Conservation (phyloP, 345 rosid genomes). For the Reutealis trisperma region DNA sequence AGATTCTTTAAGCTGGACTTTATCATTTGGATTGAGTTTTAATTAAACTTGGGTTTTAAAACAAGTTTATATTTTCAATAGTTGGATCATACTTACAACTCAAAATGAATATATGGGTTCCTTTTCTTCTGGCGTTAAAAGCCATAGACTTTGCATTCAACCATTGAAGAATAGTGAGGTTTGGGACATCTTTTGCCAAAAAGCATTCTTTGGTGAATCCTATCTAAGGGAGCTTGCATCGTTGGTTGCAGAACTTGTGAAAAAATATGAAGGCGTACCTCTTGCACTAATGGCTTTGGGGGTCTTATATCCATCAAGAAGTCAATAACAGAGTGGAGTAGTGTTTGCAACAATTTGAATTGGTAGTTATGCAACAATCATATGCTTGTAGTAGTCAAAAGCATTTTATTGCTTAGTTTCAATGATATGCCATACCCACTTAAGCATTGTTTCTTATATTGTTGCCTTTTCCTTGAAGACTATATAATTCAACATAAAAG, state of each 20-base stretch:
- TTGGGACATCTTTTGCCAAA: conserved; percentile 21
- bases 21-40: too few relatives aligned
- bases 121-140: not conserved
- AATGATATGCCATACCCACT: conserved; percentile 28
- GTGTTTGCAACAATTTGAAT: conserved; percentile 29
- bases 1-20: too few relatives aligned
- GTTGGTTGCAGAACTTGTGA: conserved; percentile 1
- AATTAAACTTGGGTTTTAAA: too few relatives aligned
- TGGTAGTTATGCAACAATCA: conserved; percentile 33
- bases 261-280: conserved; percentile 25
- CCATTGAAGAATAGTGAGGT: conserved; percentile 19
- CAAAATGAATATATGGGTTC: conserved; percentile 15
- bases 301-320: conserved; percentile 21
- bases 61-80: too few relatives aligned
- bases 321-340: conserved; percentile 20
- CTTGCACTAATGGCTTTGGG: conserved; percentile 23
- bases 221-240: conserved; percentile 15
- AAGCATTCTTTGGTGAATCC: conserved; percentile 11
- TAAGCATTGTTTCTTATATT: conserved; percentile 26
- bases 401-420: conserved; percentile 40
- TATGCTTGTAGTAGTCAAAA: conserved; percentile 29
- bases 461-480: conserved; percentile 35
- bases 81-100: conserved; percentile 26
- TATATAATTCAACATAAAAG: conserved; percentile 27
- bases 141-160: conserved; percentile 3